Percentiles rank a stretch among this genome's conserved stretches.
Evolutionary conservation across 2,329 filamentous ascomycete species (phyloP).

Genomic region (Chrysoporthe cubensis): DNA sequence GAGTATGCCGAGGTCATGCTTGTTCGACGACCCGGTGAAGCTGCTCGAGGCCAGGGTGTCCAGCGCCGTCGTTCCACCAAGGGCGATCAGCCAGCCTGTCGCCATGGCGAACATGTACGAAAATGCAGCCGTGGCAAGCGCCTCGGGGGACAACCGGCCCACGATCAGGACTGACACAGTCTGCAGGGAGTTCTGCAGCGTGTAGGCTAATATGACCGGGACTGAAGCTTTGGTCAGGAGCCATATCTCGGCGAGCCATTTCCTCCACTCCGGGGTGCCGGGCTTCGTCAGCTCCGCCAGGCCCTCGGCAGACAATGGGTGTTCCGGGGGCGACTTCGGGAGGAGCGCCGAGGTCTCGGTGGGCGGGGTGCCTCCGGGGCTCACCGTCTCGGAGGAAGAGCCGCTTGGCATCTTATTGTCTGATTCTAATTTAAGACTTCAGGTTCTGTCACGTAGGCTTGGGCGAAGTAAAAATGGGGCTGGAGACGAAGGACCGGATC

Average conservation of each 20-base stretch:
- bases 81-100: conserved; percentile 82
- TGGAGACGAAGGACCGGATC: neutral
- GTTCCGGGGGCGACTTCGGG: conserved; percentile 22
- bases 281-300: conserved; percentile 15
- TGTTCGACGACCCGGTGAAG: conserved; percentile 80
- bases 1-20: conserved; percentile 76
- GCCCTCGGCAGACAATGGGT: conserved; percentile 10
- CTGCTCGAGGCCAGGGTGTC: conserved; percentile 83
- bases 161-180: conserved; percentile 82
- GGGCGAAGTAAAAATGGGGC: neutral
- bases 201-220: conserved; percentile 83
- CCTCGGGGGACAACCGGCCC: conserved; percentile 77
- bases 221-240: conserved; percentile 70
- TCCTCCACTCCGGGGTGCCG: conserved; percentile 39
- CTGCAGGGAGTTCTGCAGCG: conserved; percentile 83
- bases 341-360: conserved; percentile 30
- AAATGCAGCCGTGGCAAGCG: conserved; percentile 81
- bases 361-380: conserved; percentile 19
- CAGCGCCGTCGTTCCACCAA: conserved; percentile 83
- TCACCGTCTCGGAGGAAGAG: conserved; percentile 24
- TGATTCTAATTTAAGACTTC: neutral
- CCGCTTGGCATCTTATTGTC: conserved; percentile 23
- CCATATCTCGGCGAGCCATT: conserved; percentile 63
- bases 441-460: neutral
- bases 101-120: conserved; percentile 95